A percentile compares a stretch with the other conserved stretches of the same genome.
Conservation (phyloP, 257 asterid species). For the Jacaranda copaia region DNA sequence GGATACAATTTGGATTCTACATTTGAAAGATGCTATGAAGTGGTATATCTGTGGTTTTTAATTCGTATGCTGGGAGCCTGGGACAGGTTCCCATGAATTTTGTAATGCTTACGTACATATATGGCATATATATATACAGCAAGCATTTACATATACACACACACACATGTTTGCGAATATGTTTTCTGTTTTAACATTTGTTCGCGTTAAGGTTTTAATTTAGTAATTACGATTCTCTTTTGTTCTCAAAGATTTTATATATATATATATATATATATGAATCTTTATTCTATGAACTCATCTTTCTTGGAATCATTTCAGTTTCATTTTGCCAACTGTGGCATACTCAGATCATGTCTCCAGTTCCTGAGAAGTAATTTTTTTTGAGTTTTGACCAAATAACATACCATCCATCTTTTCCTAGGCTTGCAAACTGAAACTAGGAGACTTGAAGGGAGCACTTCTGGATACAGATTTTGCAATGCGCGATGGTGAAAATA, state of each 20-base stretch:
- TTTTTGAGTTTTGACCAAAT: conserved; percentile 7
- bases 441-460: conserved; percentile 92
- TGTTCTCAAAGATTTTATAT: neutral
- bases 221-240: no score
- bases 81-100: neutral
- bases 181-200: neutral
- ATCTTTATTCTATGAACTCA: neutral
- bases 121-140: no score
- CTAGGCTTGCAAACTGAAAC: conserved; percentile 91
- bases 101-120: neutral
- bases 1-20: conserved; percentile 12
- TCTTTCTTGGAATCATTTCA: neutral
- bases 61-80: neutral
- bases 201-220: neutral
- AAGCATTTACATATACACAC: no score
- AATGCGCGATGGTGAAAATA: conserved; percentile 91
- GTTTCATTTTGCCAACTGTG: neutral
- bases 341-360: neutral
- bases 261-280: neutral
- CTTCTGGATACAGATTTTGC: conserved; percentile 95
- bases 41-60: neutral
- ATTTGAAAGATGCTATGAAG: conserved; percentile 9
- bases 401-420: neutral
- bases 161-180: no score
- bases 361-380: neutral